Evolutionary conservation across 495 filamentous ascomycete species (phyloP), one percentile per base, ranked within the genome.

Genomic region (Penicillium daleae): DNA sequence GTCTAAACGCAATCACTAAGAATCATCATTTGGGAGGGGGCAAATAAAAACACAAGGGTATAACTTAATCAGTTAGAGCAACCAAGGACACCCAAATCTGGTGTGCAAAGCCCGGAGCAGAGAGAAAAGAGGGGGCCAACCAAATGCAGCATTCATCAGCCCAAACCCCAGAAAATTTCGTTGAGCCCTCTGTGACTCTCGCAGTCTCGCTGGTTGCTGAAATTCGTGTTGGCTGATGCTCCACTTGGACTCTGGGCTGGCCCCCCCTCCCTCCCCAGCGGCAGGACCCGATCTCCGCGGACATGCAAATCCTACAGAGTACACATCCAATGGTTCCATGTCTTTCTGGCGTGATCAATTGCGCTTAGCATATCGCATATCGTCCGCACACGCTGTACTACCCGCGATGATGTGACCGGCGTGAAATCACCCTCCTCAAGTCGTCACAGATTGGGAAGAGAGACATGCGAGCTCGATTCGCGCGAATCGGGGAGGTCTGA

Each of bases 201-300:
- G 42, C 21, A 4, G 9, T 22, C 19, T 46, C 42, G 42, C 21
- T 12, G 9, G 19, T 42, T 19, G n/a, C n/a, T n/a, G n/a, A n/a
- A n/a, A 6, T 22, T 39, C 35, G 35, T 39, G 13, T 39, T 39
- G 12, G 35, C 10, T 22, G 42, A 21, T 46, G 10, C n/a, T 22
- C 42, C 42, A 46, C 42, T 46, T 46, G 42, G 42, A 6, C 8
- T 22, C 42, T 46, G 42, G 42, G 40, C 42, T 46, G 42, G 42
- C 54, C 54, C 35, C 27, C 13, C n/a, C 54, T 15, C 22, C 60
- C 49, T 54, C 65, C 32, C 49, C 48, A 46, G 50, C 67, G 65
- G 65, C 59, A 70, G 60, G 58, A 52, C 58, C 59, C 61, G 67
- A 67, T 70, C 65, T 70, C 67, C 67, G 67, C 67, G 67, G 67